phyloP scores from a whole-genome alignment of 73 alveolate genomes.

The Stentor roeselii region DNA sequence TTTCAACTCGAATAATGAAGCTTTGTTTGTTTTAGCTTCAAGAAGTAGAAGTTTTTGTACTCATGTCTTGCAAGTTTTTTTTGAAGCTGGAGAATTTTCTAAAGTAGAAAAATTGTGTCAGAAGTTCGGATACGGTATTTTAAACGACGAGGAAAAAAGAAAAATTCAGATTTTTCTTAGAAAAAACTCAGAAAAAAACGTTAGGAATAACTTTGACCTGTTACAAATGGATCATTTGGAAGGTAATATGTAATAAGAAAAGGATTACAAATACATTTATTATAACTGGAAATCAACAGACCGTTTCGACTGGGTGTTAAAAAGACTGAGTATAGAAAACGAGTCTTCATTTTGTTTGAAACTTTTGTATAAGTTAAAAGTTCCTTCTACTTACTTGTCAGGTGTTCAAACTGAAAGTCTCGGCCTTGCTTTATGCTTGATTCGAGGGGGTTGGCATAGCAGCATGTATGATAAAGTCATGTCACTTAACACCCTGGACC shows the following conservation, averaged over 20 bases:
- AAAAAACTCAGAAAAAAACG: background rate
- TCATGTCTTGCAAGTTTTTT: background rate
- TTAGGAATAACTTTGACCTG: background rate
- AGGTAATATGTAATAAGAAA: background rate
- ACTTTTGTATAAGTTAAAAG: background rate
- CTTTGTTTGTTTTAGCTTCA: background rate
- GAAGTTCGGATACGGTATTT: background rate
- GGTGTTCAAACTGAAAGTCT: background rate
- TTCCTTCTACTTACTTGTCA: background rate
- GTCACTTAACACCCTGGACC: background rate
- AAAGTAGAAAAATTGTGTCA: background rate
- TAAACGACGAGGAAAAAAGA: background rate
- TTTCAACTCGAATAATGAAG: background rate
- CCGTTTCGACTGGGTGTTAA: background rate
- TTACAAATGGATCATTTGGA: background rate
- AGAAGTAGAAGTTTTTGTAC: background rate
- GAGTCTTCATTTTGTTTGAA: background rate
- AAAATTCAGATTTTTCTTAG: no score
- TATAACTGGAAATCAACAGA: background rate
- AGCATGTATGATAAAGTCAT: background rate
- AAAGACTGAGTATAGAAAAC: background rate
- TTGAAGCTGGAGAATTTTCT: background rate
- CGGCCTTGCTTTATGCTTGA: background rate
- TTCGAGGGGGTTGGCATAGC: conserved; percentile 21
- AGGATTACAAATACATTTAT: conserved; percentile 5